Base-by-base conservation (phyloP, 495 filamentous ascomycete species). In the Penicilliopsis zonata region DNA sequence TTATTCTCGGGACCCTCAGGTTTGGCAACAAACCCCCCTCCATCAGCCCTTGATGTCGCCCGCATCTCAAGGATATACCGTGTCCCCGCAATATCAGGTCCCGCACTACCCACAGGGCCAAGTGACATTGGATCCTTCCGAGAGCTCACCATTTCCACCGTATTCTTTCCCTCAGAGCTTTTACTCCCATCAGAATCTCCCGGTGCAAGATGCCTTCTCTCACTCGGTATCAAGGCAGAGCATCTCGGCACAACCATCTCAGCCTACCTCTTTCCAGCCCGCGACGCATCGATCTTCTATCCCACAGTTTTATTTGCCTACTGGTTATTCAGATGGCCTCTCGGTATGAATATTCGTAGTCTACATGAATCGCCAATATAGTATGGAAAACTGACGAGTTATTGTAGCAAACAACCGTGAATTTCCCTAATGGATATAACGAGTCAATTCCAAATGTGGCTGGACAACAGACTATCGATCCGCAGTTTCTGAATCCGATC, bases 391-490 rank as follows among this genome's bases (percentile, higher is more conserved):
- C 35, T 13, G 8, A 38, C 37, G 30, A 43, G 34, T 37, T 5
- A 26, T 31, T 13, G 1, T 31, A 54, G 48, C 39, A 47, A 20
- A 36, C 43, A 16, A 50, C 53, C 4, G 51, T 61, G 27, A 49
- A 55, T 26, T 51, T 55, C 17, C 42, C 49, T 8, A 47, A 47
- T 31, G 51, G 55, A 12, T 65, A 50, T 34, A 10, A 47, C 13
- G 47, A 51, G 6, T 17, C 50, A n/a, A 41, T 46, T 10, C 32
- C 48, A 1, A 41, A 22, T 15, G 37, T 53, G 5, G 31, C 44
- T 1, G 43, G 47, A 13, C 53, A 51, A 31, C 45, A 52, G 13
- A 62, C 59, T 5, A 64, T 66, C 33, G 55, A 66, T 28, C 62
- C 62, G 1, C 53, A 54, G 15, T 66, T 51, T 33, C 46, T 64